phyloP scores from a whole-genome alignment of 768 basidiomycete genomes.

The Saitozyma sp. region DNA sequence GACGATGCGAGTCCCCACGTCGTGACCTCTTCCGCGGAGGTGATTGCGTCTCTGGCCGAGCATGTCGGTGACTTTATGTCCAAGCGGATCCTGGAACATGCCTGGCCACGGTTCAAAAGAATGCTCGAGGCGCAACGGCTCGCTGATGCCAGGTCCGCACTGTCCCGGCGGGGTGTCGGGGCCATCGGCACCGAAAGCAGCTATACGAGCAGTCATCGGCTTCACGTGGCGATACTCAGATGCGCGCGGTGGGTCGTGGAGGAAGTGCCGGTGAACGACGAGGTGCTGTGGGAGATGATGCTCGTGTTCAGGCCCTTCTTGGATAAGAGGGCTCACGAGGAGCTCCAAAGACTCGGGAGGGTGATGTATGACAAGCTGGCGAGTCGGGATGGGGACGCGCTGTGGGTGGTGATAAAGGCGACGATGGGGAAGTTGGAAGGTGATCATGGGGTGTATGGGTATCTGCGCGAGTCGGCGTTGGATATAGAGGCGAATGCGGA shows the following conservation, averaged over 20 bases:
- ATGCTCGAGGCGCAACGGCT: constrained; percentile 64
- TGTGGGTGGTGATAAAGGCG: constrained; percentile 70
- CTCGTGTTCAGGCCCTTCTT: constrained; percentile 76
- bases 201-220: constrained; percentile 58
- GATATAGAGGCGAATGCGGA: constrained; percentile 30
- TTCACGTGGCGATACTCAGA: constrained; percentile 72
- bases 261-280: constrained; percentile 68
- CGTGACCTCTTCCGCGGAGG: constrained; percentile 68
- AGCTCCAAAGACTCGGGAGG: constrained; percentile 68
- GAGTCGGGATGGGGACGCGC: constrained; percentile 70
- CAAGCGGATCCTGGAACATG: constrained; percentile 80
- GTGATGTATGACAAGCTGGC: constrained; percentile 66
- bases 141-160: constrained; percentile 68
- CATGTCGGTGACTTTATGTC: constrained; percentile 84
- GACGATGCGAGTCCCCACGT: constrained; percentile 68
- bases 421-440: constrained; percentile 24
- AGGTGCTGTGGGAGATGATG: constrained; percentile 76
- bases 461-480: constrained; percentile 28
- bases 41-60: constrained; percentile 70
- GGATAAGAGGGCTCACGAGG: constrained; percentile 65
- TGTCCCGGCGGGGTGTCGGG: constrained; percentile 62
- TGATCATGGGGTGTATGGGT: constrained; percentile 24
- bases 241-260: constrained; percentile 70
- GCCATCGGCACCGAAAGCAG: background rate
- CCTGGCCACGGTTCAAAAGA: constrained; percentile 78